phyloP scores from a whole-genome alignment of 2,329 filamentous ascomycete genomes.

The Penicillium sp. region DNA sequence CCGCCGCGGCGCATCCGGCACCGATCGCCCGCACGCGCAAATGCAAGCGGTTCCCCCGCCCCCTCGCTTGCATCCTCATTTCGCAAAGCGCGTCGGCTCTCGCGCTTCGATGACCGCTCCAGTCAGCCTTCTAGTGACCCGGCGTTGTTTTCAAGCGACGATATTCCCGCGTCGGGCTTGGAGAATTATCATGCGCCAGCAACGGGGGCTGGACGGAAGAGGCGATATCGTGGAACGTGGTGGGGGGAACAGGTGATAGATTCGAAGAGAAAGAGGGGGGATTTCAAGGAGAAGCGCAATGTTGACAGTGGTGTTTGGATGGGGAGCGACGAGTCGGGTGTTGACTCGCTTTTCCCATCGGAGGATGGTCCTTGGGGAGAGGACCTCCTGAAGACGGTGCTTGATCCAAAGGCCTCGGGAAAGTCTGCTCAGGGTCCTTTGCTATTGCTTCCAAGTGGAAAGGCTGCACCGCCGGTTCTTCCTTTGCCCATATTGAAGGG shows the following conservation, averaged over 20 bases:
- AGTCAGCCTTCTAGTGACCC: constrained; percentile 46
- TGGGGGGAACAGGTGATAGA: constrained; percentile 43
- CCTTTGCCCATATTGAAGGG: constrained; percentile 23
- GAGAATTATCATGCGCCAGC: constrained; percentile 43
- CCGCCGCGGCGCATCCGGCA: constrained; percentile 38
- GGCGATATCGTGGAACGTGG: constrained; percentile 48
- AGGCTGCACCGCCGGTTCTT: constrained; percentile 1
- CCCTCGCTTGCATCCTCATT: constrained; percentile 20
- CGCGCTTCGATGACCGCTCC: constrained; percentile 37
- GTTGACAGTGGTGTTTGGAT: constrained; percentile 51
- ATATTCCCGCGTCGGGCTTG: constrained; percentile 45
- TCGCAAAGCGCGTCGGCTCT: constrained; percentile 27
- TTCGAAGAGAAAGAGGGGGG: constrained; percentile 39
- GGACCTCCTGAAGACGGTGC: constrained; percentile 34
- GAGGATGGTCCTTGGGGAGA: constrained; percentile 42
- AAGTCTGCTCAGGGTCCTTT: not conserved
- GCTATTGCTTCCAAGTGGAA: not conserved
- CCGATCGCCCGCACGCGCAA: constrained; percentile 30
- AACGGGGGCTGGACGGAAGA: constrained; percentile 31
- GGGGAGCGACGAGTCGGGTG: constrained; percentile 46
- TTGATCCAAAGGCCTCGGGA: constrained; percentile 13
- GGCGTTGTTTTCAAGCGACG: constrained; percentile 50
- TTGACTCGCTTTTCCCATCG: constrained; percentile 33
- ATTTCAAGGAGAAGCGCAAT: constrained; percentile 46
- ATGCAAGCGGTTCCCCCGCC: constrained; percentile 10